Evolutionary conservation across 345 rosid species (phyloP).

Genomic region (Eucalyptus cloeziana): DNA sequence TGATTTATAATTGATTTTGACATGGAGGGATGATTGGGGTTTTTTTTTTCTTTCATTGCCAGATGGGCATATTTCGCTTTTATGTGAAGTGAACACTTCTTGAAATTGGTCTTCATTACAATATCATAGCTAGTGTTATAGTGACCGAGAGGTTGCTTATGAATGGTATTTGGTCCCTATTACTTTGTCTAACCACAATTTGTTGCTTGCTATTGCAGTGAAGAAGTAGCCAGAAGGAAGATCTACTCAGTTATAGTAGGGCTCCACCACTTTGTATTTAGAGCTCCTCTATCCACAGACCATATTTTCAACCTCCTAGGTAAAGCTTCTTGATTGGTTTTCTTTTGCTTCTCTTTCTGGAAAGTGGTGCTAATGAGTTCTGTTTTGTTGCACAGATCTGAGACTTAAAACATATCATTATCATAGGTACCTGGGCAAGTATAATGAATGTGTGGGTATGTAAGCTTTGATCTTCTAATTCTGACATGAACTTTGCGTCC

Average conservation of each 20-base stretch:
- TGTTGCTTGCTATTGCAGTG: conserved; percentile 16
- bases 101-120: not conserved
- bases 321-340: too few relatives aligned
- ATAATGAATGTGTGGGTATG: too few relatives aligned
- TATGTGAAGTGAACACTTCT: not conserved
- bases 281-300: too few relatives aligned
- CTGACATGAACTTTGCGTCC: too few relatives aligned
- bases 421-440: too few relatives aligned
- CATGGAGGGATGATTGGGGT: not conserved
- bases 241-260: conserved; percentile 77
- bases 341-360: too few relatives aligned
- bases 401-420: too few relatives aligned
- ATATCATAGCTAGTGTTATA: not conserved
- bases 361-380: not conserved
- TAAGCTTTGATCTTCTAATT: too few relatives aligned
- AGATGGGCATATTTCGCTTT: not conserved
- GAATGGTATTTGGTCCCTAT: not conserved
- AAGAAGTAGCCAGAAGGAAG: conserved; percentile 85
- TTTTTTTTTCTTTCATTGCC: too few relatives aligned
- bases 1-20: not conserved
- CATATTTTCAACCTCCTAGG: too few relatives aligned
- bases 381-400: conserved; percentile 8
- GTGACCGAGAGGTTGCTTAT: not conserved
- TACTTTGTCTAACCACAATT: not conserved
- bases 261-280: not conserved